These are phyloP conservation scores for Fabrea salina DNA, from an alignment of 169 alveolate species.

Conservation along the genomic window DNA sequence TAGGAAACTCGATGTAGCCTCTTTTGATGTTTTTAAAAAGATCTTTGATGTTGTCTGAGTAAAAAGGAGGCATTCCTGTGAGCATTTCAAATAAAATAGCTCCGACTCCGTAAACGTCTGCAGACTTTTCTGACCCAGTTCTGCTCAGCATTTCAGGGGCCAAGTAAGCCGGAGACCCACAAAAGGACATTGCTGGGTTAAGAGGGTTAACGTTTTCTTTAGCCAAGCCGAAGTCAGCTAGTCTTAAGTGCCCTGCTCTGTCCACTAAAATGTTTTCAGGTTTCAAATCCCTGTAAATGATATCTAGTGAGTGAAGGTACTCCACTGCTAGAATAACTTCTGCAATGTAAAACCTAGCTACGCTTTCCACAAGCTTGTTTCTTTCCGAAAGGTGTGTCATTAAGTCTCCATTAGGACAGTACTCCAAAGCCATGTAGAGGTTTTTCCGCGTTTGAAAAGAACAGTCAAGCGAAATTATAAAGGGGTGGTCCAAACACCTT, in stretches of 20 bases:
- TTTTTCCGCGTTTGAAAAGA: constrained; percentile 51
- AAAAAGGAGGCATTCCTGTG: constrained; percentile 66
- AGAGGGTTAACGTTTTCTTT: constrained; percentile 61
- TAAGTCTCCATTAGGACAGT: constrained; percentile 56
- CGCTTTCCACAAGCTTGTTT: constrained; percentile 9
- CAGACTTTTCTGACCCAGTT: constrained; percentile 35
- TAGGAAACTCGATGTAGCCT: constrained; percentile 48
- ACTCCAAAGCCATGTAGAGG: constrained; percentile 53
- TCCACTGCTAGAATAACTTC: constrained; percentile 28
- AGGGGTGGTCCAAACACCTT: constrained; percentile 47
- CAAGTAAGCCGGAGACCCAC: constrained; percentile 86
- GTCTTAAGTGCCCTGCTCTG: constrained; percentile 47
- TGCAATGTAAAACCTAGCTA: constrained; percentile 29
- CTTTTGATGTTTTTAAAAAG: constrained; percentile 36
- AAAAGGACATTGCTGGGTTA: constrained; percentile 68
- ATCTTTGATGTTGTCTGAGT: constrained; percentile 46
- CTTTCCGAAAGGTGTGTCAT: constrained; percentile 29
- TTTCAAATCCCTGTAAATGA: constrained; percentile 37
- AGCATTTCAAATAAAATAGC: constrained; percentile 59
- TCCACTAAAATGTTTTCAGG: constrained; percentile 65
- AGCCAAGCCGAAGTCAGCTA: constrained; percentile 63
- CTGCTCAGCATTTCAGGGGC: constrained; percentile 81
- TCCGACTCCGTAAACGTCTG: constrained; percentile 68
- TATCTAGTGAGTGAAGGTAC: constrained; percentile 25
- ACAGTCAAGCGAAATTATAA: constrained; percentile 48